These are phyloP conservation scores for Salix caprea DNA, from an alignment of 345 rosid genomes.

Conservation along the genomic window DNA sequence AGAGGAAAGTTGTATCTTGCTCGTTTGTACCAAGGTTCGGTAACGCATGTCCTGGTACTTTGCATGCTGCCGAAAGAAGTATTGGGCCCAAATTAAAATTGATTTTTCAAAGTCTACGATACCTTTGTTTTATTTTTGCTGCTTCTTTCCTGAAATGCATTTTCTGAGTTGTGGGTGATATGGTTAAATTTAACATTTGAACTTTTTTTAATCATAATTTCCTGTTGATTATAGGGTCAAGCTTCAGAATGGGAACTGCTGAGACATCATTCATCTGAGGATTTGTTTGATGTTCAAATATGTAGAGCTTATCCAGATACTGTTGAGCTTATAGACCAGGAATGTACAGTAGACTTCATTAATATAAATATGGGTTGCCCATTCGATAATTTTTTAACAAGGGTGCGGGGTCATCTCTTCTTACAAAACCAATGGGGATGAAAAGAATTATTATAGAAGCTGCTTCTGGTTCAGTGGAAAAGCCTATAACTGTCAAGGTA, in stretches of 20 bases:
- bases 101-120: neutral
- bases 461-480: conserved; percentile 67
- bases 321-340: conserved; percentile 77
- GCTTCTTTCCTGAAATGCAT: neutral
- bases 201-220: neutral
- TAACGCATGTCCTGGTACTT: too few relatives aligned
- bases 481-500: conserved; percentile 87
- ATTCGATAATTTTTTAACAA: conserved; percentile 75
- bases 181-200: neutral
- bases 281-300: conserved; percentile 94
- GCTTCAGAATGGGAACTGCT: conserved; percentile 99
- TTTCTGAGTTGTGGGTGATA: conserved; percentile 1
- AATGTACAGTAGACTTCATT: conserved; percentile 79
- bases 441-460: conserved; percentile 64
- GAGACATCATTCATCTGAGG: conserved; percentile 84
- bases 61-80: neutral
- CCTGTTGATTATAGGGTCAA: conserved; percentile 55
- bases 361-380: conserved; percentile 99
- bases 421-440: conserved; percentile 74
- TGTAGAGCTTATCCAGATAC: conserved; percentile 79
- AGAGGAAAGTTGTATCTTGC: conserved; percentile 88
- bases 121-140: neutral
- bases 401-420: conserved; percentile 96
- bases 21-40: conserved; percentile 33
- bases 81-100: too few relatives aligned